Conservation (phyloP, 495 filamentous ascomycete species). For the Penicillium paxilli region DNA sequence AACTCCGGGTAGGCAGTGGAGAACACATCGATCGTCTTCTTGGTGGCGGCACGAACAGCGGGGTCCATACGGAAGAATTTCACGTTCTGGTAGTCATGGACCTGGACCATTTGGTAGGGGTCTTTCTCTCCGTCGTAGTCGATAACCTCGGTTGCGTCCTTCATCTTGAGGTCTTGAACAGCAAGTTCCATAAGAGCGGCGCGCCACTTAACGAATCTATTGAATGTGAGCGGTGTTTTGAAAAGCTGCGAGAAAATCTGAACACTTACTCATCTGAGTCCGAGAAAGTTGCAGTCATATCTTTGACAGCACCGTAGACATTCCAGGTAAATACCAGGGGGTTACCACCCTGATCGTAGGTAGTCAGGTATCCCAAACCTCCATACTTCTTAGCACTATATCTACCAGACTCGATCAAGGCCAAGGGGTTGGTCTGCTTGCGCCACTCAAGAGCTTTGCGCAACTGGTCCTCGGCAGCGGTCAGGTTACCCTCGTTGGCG, state of each 20-base stretch:
- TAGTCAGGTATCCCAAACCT: conserved; percentile 55
- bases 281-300: conserved; percentile 70
- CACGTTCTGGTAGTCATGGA: conserved; percentile 86
- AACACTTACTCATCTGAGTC: conserved; percentile 75
- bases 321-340: conserved; percentile 71
- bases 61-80: conserved; percentile 76
- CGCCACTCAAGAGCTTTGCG: conserved; percentile 79
- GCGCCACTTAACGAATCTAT: conserved; percentile 81
- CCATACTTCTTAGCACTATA: conserved; percentile 53
- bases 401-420: conserved; percentile 39
- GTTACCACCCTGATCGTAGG: conserved; percentile 44
- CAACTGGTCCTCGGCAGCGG: conserved; percentile 72
- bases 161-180: conserved; percentile 65
- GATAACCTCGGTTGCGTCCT: conserved; percentile 66
- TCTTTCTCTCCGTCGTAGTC: conserved; percentile 67
- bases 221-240: neutral
- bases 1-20: conserved; percentile 81
- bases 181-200: conserved; percentile 84
- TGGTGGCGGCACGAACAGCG: conserved; percentile 65
- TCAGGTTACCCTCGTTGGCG: conserved; percentile 75
- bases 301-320: conserved; percentile 79
- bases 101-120: conserved; percentile 83
- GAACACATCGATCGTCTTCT: conserved; percentile 78
- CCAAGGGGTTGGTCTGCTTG: conserved; percentile 56
- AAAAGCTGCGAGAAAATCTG: too few relatives aligned